Base-by-base conservation (phyloP, 768 basidiomycete genomes). In the Strobilomyces dryophilus region DNA sequence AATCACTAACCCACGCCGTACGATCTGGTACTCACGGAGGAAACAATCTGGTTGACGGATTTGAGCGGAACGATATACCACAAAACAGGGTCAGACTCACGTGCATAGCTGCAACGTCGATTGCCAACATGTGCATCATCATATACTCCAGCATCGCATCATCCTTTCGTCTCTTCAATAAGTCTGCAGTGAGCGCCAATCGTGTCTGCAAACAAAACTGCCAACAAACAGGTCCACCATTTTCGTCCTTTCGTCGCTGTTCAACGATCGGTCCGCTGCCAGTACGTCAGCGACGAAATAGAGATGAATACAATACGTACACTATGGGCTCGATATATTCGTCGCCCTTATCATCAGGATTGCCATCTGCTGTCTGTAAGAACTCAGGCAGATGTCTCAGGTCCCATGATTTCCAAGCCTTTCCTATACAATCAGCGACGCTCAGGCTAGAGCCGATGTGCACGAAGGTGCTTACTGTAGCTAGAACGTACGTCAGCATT, bases 401-500 rank as follows among this genome's bases (percentile, higher is more conserved):
- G 64, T 91, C 85, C 79, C 87, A 91, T 18, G 70, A 65, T 64
- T 90, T 92, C 89, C 92, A 97, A 2, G 87, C 85, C 57, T 87
- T 87, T 59, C 89, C 90, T 6, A 85, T 77, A 66, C 91, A 98
- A 61, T 97, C 94, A 2, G 81, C 79, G 57, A 86, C 90, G 8
- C 87, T 86, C 55, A 98, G 72, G 0, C 97, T 97, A 0, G 91
- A 82, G 8, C 97, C 97, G 39, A 98, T 87, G 31, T 92, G 88
- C 42, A 89, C 86, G 64, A 99, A 95, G 2, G 84, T n/a, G n/a
- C n/a, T n/a, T 81, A 56, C 84, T 82, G 65, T 92, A 98, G 62
- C 93, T 95, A 26, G 10, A 35, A 39, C 5, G 58, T 8, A 41
- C 32, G 39, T 54, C 26, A 4, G 37, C 17, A 45, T n/a, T n/a